Percentiles rank a stretch among this genome's conserved stretches.
Evolutionary conservation across 78 protist species (phyloP).

Genomic region (Bodo saltans): DNA sequence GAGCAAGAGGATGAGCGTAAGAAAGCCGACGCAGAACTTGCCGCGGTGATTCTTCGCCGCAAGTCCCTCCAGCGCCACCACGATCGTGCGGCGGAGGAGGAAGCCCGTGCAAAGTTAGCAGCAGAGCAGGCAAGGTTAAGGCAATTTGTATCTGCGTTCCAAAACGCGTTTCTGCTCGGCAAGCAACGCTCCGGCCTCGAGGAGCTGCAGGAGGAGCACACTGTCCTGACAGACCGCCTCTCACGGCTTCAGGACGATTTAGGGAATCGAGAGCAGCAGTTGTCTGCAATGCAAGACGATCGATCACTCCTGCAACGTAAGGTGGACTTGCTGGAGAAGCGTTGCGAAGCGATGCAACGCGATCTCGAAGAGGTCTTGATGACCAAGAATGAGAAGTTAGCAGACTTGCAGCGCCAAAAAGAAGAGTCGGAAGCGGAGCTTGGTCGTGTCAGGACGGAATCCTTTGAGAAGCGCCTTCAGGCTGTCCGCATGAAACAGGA

Average conservation of each 20-base stretch:
- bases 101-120: background rate
- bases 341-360: background rate
- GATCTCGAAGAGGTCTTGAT: background rate
- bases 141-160: constrained; percentile 26
- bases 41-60: background rate
- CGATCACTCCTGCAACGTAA: background rate
- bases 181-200: background rate
- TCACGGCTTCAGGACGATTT: background rate
- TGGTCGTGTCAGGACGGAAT: background rate
- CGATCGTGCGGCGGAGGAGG: background rate
- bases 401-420: background rate
- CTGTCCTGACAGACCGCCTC: background rate
- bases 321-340: background rate
- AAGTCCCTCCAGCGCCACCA: background rate
- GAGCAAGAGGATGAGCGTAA: background rate
- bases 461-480: background rate
- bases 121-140: background rate
- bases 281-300: background rate
- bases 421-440: background rate
- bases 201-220: background rate
- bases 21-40: background rate
- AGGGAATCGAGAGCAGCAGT: background rate
- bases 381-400: background rate
- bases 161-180: constrained; percentile 7
- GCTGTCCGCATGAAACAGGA: background rate